These are phyloP conservation scores for Dactylorhiza incarnata DNA, from an alignment of 106 monocot genomes.

Conservation along the genomic window DNA sequence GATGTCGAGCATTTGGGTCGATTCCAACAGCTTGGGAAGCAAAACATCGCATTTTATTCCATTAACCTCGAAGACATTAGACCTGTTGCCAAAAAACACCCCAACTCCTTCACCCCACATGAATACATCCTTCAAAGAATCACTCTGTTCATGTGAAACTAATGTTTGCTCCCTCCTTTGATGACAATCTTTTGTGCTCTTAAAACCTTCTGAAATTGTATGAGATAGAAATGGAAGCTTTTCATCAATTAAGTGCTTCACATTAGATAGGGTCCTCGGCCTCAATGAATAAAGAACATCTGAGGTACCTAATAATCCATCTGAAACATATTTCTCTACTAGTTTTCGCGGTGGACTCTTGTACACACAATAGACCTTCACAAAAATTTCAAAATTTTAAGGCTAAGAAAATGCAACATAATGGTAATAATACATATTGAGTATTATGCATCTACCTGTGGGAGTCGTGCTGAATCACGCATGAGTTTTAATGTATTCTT, in stretches of 20 bases:
- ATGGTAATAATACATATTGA: neutral
- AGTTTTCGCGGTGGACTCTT: conserved; percentile 30
- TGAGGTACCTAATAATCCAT: conserved; percentile 25
- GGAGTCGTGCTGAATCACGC: conserved; percentile 22
- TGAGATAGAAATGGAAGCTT: conserved; percentile 28
- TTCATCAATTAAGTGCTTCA: conserved; percentile 37
- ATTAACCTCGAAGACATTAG: neutral
- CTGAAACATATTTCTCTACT: conserved; percentile 24
- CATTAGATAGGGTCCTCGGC: conserved; percentile 31
- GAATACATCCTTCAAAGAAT: conserved; percentile 54
- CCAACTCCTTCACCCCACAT: conserved; percentile 66
- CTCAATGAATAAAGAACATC: conserved; percentile 31
- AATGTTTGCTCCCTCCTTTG: conserved; percentile 12
- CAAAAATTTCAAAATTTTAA: neutral
- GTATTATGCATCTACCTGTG: conserved; percentile 19
- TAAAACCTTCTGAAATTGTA: conserved; percentile 17
- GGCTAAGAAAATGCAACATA: neutral
- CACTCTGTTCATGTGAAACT: conserved; percentile 10
- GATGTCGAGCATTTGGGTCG: conserved; percentile 36
- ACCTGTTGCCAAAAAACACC: conserved; percentile 18
- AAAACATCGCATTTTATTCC: conserved; percentile 20
- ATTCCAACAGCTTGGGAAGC: conserved; percentile 53
- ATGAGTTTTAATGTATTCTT: conserved; percentile 27
- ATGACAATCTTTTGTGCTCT: conserved; percentile 14
- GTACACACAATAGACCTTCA: conserved; percentile 34